These are phyloP conservation scores for Malus fusca DNA, from an alignment of 306 rosid genomes.

Conservation along the genomic window DNA sequence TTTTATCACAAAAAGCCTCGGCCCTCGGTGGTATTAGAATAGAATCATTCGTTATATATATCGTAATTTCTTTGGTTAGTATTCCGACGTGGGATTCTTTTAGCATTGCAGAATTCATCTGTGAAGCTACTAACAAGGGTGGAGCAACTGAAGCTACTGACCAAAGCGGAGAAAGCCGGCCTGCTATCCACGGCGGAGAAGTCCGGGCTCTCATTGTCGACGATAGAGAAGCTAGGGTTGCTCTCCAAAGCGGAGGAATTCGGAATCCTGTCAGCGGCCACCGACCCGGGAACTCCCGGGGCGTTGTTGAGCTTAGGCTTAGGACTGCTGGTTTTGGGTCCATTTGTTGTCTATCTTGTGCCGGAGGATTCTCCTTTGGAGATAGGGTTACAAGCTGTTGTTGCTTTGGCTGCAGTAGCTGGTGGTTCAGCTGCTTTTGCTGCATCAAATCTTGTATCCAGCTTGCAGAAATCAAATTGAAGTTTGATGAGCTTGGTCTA, in stretches of 20 bases:
- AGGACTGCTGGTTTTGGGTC: conserved; percentile 63
- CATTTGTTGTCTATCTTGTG: conserved; percentile 59
- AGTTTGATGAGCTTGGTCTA: not conserved
- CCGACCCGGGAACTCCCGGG: conserved; percentile 79
- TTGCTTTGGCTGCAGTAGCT: conserved; percentile 42
- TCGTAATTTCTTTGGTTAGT: not conserved
- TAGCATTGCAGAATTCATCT: conserved; percentile 12
- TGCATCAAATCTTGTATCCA: conserved; percentile 77
- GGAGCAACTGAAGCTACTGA: conserved; percentile 76
- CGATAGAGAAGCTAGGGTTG: conserved; percentile 71
- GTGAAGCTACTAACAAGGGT: conserved; percentile 74
- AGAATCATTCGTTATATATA: too few relatives aligned
- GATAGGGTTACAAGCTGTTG: conserved; percentile 42
- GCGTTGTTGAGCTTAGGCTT: conserved; percentile 55
- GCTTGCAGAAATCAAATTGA: conserved; percentile 61
- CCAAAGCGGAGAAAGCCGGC: conserved; percentile 95
- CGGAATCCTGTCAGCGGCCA: conserved; percentile 83
- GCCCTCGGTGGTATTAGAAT: not conserved
- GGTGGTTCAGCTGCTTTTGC: conserved; percentile 87
- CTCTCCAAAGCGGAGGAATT: conserved; percentile 90
- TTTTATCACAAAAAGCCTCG: not conserved
- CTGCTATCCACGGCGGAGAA: conserved; percentile 84
- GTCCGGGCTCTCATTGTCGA: conserved; percentile 65
- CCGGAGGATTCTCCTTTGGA: conserved; percentile 70
- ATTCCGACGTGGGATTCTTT: too few relatives aligned